Evolutionary conservation across 257 asterid genomes (phyloP).

Genomic region (Gynochthodes officinalis): DNA sequence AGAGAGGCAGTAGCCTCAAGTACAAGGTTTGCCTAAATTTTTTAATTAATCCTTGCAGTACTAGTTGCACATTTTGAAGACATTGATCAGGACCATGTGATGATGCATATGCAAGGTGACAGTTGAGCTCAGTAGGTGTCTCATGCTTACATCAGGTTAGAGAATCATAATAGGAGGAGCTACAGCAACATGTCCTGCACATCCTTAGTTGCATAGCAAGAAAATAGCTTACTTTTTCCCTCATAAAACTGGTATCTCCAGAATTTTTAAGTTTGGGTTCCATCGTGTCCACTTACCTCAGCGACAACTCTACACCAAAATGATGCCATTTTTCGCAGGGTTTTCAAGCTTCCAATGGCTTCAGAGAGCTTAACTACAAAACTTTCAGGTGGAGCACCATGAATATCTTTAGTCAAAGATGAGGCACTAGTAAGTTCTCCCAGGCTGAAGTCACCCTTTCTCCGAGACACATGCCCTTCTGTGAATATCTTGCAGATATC

Average conservation of each 20-base stretch:
- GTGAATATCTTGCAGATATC: conserved; percentile 87
- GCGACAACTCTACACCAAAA: conserved; percentile 81
- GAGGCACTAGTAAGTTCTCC: conserved; percentile 49
- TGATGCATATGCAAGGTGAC: neutral
- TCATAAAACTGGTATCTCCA: neutral
- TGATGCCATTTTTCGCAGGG: conserved; percentile 77
- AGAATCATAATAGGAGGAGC: neutral
- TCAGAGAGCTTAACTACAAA: conserved; percentile 82
- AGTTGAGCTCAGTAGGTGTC: neutral
- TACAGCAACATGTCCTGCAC: conserved; percentile 4
- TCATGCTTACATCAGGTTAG: neutral
- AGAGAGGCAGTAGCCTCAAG: neutral
- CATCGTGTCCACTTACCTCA: conserved; percentile 64
- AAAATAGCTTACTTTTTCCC: neutral
- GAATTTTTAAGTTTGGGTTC: conserved; percentile 2
- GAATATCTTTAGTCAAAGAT: conserved; percentile 79
- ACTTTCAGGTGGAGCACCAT: conserved; percentile 92
- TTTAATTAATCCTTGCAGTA: neutral
- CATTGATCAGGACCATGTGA: neutral
- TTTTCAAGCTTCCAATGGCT: conserved; percentile 87
- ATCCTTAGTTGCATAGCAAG: neutral
- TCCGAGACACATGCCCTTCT: conserved; percentile 68
- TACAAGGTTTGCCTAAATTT: conserved; percentile 1
- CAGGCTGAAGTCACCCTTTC: conserved; percentile 38
- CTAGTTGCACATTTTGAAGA: neutral